phyloP scores from a whole-genome alignment of 2,329 filamentous ascomycete genomes.

The Aureobasidium sp. region DNA sequence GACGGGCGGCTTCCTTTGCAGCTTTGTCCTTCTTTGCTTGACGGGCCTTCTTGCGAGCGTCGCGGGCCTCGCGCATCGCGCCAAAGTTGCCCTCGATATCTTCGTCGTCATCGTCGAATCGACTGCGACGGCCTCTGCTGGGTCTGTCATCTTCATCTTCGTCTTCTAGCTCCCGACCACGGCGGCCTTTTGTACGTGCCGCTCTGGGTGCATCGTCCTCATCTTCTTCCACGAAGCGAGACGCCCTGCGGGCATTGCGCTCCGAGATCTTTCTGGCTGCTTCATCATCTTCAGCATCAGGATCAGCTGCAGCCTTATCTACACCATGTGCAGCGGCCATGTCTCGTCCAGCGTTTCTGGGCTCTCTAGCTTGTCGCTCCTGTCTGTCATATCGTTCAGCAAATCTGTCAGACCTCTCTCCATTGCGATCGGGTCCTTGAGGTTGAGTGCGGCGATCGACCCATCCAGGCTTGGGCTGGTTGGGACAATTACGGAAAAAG shows the following conservation, averaged over 20 bases:
- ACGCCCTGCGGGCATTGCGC: slow-evolving; percentile 15
- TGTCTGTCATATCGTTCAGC: not conserved
- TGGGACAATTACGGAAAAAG: slow-evolving; percentile 7
- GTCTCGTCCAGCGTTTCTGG: slow-evolving; percentile 1
- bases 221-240: slow-evolving; percentile 15
- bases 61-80: slow-evolving; percentile 18
- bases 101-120: slow-evolving; percentile 13
- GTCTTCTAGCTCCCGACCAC: slow-evolving; percentile 18
- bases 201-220: not conserved
- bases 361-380: slow-evolving; percentile 8
- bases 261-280: slow-evolving; percentile 15
- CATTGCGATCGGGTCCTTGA: not conserved
- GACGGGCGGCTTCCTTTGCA: slow-evolving; percentile 23
- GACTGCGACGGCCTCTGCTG: slow-evolving; percentile 11
- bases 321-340: slow-evolving; percentile 2
- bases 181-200: slow-evolving; percentile 20
- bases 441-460: slow-evolving; percentile 3
- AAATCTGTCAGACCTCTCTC: not conserved
- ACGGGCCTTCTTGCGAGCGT: slow-evolving; percentile 22
- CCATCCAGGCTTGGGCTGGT: slow-evolving; percentile 10
- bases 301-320: not conserved
- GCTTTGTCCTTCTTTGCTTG: slow-evolving; percentile 21
- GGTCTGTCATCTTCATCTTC: slow-evolving; percentile 18
- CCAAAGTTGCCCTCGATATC: slow-evolving; percentile 17
- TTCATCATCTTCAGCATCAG: slow-evolving; percentile 3